Conservation (phyloP, 441 rosid genomes). For the Bruguiera hainesii region DNA sequence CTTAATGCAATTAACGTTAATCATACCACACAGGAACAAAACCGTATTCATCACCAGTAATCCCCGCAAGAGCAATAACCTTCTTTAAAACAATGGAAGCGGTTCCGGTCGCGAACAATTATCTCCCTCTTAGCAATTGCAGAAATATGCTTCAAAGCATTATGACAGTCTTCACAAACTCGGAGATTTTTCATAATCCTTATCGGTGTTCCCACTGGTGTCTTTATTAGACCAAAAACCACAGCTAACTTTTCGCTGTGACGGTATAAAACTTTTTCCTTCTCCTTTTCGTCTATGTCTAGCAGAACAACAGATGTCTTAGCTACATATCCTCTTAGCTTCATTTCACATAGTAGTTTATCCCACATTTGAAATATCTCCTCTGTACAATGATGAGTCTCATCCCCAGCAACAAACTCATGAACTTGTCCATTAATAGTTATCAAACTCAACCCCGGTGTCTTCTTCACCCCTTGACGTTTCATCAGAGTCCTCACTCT, state of each 20-base stretch:
- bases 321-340: constrained; percentile 40
- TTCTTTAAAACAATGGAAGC: constrained; percentile 57
- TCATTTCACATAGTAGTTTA: constrained; percentile 31
- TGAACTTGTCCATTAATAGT: constrained; percentile 46
- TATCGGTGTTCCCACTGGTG: constrained; percentile 28
- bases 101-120: constrained; percentile 49
- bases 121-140: constrained; percentile 39
- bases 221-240: constrained; percentile 48
- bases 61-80: constrained; percentile 61
- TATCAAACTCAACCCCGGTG: constrained; percentile 63
- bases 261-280: constrained; percentile 38
- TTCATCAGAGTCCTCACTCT: constrained; percentile 46
- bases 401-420: constrained; percentile 53
- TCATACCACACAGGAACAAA: too few species aligned
- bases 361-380: constrained; percentile 41
- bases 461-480: constrained; percentile 47
- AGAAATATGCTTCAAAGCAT: constrained; percentile 46
- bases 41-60: constrained; percentile 42
- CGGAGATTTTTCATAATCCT: constrained; percentile 62
- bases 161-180: constrained; percentile 65
- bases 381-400: constrained; percentile 38
- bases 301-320: constrained; percentile 42
- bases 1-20: too few species aligned
- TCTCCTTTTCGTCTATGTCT: constrained; percentile 40
- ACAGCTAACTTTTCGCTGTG: constrained; percentile 72